Evolutionary conservation across 2,329 filamentous ascomycete species (phyloP).

Genomic region (Periglandula ipomoeae): DNA sequence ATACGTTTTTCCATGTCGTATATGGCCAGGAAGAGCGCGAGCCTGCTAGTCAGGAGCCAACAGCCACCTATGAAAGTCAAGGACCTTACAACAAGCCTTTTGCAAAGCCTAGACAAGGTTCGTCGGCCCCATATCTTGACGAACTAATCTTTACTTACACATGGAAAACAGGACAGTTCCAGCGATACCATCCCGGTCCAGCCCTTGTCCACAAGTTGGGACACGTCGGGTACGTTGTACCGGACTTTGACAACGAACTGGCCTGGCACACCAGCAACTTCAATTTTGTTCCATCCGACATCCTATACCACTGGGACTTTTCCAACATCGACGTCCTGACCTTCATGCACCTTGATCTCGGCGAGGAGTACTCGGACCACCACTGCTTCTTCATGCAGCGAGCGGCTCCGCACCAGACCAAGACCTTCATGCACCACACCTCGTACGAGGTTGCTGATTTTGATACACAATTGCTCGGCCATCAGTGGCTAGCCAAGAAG

Average conservation of each 20-base stretch:
- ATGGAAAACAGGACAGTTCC: slow-evolving; percentile 17
- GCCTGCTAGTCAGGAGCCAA: slow-evolving; percentile 2
- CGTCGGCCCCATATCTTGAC: too few species aligned
- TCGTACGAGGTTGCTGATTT: slow-evolving; percentile 46
- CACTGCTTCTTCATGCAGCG: slow-evolving; percentile 42
- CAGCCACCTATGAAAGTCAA: slow-evolving; percentile 5
- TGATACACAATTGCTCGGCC: slow-evolving; percentile 50
- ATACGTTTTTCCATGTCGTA: slow-evolving; percentile 19
- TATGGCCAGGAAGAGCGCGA: slow-evolving; percentile 15
- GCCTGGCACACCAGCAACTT: slow-evolving; percentile 30
- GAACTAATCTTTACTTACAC: background rate
- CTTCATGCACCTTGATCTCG: slow-evolving; percentile 47
- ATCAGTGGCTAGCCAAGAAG: slow-evolving; percentile 46
- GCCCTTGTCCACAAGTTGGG: slow-evolving; percentile 29
- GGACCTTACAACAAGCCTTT: slow-evolving; percentile 8
- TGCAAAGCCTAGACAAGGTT: slow-evolving; percentile 4
- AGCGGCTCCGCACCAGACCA: slow-evolving; percentile 13
- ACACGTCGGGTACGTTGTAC: slow-evolving; percentile 25
- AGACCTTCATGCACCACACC: slow-evolving; percentile 14
- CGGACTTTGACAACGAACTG: slow-evolving; percentile 22
- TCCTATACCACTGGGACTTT: slow-evolving; percentile 10
- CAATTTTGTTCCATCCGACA: slow-evolving; percentile 31
- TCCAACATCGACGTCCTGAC: slow-evolving; percentile 19
- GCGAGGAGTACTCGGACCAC: slow-evolving; percentile 40
- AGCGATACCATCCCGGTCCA: slow-evolving; percentile 23